Percentiles rank a stretch among this genome's conserved stretches.
phyloP scores from a whole-genome alignment of 2,329 filamentous ascomycete genomes.

The Endocalyx cinctus region DNA sequence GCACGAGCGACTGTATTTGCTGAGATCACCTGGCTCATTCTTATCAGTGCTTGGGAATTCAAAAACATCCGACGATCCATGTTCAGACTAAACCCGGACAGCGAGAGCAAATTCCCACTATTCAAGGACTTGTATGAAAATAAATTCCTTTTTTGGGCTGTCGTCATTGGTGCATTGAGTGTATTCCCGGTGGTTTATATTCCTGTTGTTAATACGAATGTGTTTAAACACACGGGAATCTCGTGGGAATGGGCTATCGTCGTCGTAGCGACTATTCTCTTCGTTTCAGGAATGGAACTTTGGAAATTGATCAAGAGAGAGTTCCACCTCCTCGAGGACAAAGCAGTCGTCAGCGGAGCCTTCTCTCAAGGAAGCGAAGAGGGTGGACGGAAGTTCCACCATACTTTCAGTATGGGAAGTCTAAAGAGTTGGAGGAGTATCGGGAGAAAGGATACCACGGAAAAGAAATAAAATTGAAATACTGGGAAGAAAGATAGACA shows the following conservation, averaged over 20 bases:
- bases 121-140: constrained; percentile 65
- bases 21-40: constrained; percentile 67
- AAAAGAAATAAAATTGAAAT: constrained; percentile 5
- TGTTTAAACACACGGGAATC: constrained; percentile 70
- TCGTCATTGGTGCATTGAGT: constrained; percentile 54
- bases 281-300: constrained; percentile 61
- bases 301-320: constrained; percentile 68
- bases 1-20: constrained; percentile 71
- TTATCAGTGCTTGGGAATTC: constrained; percentile 75
- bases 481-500: neutral
- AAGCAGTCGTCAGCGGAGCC: constrained; percentile 42
- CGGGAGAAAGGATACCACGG: constrained; percentile 24
- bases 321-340: constrained; percentile 48
- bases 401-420: constrained; percentile 48
- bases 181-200: constrained; percentile 70
- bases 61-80: constrained; percentile 67
- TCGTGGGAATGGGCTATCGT: constrained; percentile 73
- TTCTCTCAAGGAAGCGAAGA: constrained; percentile 51
- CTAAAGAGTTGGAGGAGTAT: constrained; percentile 37
- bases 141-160: constrained; percentile 65
- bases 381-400: constrained; percentile 37
- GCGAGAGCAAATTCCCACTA: constrained; percentile 46
- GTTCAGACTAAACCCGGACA: constrained; percentile 59
- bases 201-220: constrained; percentile 61
- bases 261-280: constrained; percentile 58